Base-by-base conservation (phyloP, 768 basidiomycete genomes). In the Lactarius hatsudake region DNA sequence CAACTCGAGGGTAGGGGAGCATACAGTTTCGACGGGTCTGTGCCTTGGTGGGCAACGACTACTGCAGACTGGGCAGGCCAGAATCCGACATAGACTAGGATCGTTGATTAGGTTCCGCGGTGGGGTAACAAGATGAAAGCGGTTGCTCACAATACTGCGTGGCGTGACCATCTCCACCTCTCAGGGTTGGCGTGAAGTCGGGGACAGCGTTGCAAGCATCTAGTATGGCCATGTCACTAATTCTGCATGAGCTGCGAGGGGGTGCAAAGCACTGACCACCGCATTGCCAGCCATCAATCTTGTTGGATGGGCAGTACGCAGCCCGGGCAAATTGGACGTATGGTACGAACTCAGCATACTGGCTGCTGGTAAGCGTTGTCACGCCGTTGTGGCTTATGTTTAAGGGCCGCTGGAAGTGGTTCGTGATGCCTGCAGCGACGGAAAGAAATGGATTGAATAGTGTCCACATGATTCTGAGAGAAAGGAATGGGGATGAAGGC, bases 241-340 rank as follows among this genome's bases (percentile, higher is more conserved):
- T 23, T 32, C 58, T 2, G 12, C 0, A 12, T 30, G 32, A 9
- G 51, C 13, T 40, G 34, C 28, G 18, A 34, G 10, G 58, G 42
- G 23, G 26, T 28, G 12, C 10, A 56, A 34, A 43, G 62, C 56
- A 72, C 74, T 61, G 72, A 81, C 81, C 73, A 65, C 84, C 81
- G 69, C 82, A 87, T 1, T 72, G 59, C 82, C 83, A 85, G 36
- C 68, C 76, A 18, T 72, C 71, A n/a, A 82, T 66, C 55, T 72
- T 75, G 66, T 68, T 73, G 2, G 80, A 75, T 4, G 76, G 48
- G 68, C 86, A 86, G 72, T 86, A 86, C n/a, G 85, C 82, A 1
- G 84, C 86, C 28, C 83, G 77, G 28, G 86, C 82, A 72, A 87
- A 83, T 72, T 83, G 77, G 0, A 82, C 79, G 62, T 78, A 86